Percentiles rank a stretch among this genome's conserved stretches.
phyloP scores from a whole-genome alignment of 257 asterid genomes.

The Nemophila menziesii region DNA sequence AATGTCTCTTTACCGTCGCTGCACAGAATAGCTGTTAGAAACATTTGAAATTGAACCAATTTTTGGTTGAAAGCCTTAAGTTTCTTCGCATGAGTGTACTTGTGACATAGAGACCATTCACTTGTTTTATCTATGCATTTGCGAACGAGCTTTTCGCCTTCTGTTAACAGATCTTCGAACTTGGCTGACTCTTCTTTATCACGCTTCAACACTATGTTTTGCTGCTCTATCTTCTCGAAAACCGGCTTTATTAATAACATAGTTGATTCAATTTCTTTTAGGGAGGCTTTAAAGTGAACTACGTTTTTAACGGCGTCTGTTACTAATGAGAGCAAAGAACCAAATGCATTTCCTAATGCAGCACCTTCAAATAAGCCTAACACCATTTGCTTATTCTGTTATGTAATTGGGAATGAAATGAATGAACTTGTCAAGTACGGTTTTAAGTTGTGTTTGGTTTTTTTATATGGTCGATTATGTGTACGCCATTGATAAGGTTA shows the following conservation, averaged over 20 bases:
- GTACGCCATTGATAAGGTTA: too few species aligned
- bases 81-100: constrained; percentile 17
- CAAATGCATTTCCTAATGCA: constrained; percentile 8
- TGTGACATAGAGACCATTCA: constrained; percentile 9
- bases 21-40: constrained; percentile 15
- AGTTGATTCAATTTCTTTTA: constrained; percentile 12
- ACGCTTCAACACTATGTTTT: constrained; percentile 11
- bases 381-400: too few species aligned
- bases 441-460: too few species aligned
- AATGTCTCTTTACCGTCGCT: constrained; percentile 21
- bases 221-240: constrained; percentile 19
- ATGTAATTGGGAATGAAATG: too few species aligned
- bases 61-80: constrained; percentile 10
- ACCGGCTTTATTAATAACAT: constrained; percentile 2
- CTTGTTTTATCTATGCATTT: constrained; percentile 15
- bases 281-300: constrained; percentile 15
- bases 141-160: constrained; percentile 16
- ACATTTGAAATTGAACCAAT: constrained; percentile 13
- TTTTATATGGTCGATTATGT: too few species aligned
- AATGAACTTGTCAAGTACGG: too few species aligned
- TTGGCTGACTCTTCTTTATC: constrained; percentile 10
- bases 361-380: constrained; percentile 4
- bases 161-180: constrained; percentile 2
- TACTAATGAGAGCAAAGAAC: constrained; percentile 1
- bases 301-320: constrained; percentile 6